Conservation (phyloP, 1,139 yeast genomes). For the Taphrina confusa region DNA sequence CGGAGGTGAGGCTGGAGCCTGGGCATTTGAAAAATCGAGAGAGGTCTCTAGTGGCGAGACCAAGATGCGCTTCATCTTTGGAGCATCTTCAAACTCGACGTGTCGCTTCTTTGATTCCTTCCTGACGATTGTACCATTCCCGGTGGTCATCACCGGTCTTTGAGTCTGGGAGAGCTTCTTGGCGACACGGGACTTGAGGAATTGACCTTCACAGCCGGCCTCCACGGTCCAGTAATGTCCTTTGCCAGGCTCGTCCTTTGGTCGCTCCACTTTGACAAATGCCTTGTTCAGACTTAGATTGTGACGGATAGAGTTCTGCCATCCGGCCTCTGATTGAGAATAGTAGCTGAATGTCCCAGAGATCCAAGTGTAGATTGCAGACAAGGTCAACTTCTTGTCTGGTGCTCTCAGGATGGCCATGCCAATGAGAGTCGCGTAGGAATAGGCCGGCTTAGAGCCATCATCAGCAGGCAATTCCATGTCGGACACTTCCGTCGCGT, state of each 20-base stretch:
- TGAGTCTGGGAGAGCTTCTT: constrained; percentile 12
- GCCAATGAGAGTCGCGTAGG: constrained; percentile 91
- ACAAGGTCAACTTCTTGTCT: constrained; percentile 73
- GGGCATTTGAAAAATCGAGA: not conserved
- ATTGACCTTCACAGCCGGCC: constrained; percentile 77
- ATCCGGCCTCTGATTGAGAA: constrained; percentile 82
- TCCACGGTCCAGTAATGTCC: constrained; percentile 97
- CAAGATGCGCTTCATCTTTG: constrained; percentile 17
- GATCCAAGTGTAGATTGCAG: constrained; percentile 93
- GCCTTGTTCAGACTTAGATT: constrained; percentile 83
- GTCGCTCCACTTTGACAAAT: constrained; percentile 84
- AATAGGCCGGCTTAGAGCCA: constrained; percentile 80
- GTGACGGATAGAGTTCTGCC: constrained; percentile 91
- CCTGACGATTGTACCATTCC: not conserved
- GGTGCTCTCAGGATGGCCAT: constrained; percentile 89
- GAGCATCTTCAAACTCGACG: constrained; percentile 24
- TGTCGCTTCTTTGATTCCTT: constrained; percentile 27
- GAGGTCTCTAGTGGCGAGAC: constrained; percentile 9
- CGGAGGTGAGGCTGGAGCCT: constrained; percentile 30
- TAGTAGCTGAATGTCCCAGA: constrained; percentile 82
- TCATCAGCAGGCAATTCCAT: constrained; percentile 45
- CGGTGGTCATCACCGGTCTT: not conserved
- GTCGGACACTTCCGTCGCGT: constrained; percentile 21
- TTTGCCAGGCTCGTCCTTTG: constrained; percentile 80
- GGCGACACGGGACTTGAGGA: constrained; percentile 56